phyloP scores from a whole-genome alignment of 2,329 filamentous ascomycete genomes.

The Diaporthe longicolla region DNA sequence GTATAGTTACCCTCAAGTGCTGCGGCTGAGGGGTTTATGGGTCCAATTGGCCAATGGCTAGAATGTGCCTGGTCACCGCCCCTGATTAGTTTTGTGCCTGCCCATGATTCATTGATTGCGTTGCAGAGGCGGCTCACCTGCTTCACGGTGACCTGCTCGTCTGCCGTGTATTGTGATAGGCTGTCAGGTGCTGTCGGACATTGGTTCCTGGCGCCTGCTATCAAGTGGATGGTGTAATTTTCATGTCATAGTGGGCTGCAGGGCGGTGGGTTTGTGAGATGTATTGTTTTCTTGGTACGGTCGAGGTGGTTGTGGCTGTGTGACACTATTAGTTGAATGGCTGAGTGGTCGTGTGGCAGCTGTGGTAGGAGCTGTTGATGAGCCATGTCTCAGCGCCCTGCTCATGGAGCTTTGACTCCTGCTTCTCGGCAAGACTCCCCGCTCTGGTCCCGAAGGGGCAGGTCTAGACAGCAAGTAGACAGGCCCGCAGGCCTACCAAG shows the following conservation, averaged over 20 bases:
- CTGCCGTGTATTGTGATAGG: not conserved
- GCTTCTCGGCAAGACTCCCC: not conserved
- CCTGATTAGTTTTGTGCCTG: not conserved
- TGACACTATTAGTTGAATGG: not conserved
- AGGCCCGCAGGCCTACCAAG: not conserved
- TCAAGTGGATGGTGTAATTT: slow-evolving; percentile 7
- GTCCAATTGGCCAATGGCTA: slow-evolving; percentile 29
- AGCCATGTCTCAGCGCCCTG: not conserved
- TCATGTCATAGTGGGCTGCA: slow-evolving; percentile 36
- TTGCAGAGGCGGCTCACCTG: slow-evolving; percentile 19
- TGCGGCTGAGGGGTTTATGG: not conserved
- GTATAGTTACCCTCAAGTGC: not conserved
- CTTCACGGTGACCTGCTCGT: no score
- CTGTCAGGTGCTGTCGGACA: not conserved
- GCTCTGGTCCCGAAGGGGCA: slow-evolving; percentile 6
- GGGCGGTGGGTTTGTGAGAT: slow-evolving; percentile 15
- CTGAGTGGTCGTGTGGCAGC: not conserved
- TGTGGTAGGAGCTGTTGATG: not conserved
- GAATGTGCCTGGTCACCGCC: not conserved
- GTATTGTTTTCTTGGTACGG: not conserved
- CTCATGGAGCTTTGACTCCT: not conserved
- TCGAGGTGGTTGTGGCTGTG: slow-evolving; percentile 26
- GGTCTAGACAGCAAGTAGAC: not conserved
- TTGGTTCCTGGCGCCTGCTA: not conserved
- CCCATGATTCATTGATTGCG: slow-evolving; percentile 32